Base-by-base conservation (phyloP, 1,284 basidiomycete genomes). In the Bondarzewia mesenterica region DNA sequence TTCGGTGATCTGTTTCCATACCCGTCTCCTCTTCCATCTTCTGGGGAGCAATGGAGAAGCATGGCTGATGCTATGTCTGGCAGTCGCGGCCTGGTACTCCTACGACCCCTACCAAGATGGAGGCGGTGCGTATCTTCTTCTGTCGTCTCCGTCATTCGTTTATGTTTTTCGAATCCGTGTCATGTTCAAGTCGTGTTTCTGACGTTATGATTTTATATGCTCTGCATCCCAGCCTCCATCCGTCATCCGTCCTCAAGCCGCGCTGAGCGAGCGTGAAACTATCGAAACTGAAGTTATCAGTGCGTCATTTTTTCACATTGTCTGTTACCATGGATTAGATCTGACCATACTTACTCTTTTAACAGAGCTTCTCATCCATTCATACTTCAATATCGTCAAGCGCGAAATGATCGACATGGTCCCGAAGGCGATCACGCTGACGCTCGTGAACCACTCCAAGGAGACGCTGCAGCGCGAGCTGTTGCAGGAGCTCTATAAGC, bases 371-470 rank as follows among this genome's bases (percentile, higher is more conserved):
- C 80, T 95, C 59, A 94, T 95, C 56, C 78, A 86, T 63, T 94
- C 90, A 4, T 96, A 97, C 72, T 96, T 89, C 76, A 93, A 94
- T 68, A 92, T 97, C 56, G 92, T 97, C 54, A 98, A 99, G 77
- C 88, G 94, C 48, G 94, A 97, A 67, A 93, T 99, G 85, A 98
- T 98, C 63, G 96, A 99, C 69, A 98, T 98, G 93, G 90, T 99
- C 7, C 96, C 96, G 16, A 93, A 94, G 68, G 94, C 95, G 32
- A 96, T 99, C 64, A 88, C 93, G 48, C 74, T 94, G 60, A 98
- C 92, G 21, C 80, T 99, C 25, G 94, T 99, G 46, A 88, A 84
- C 61, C 82, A 84, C 66, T 85, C 93, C 54, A 97, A 97, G 71
- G 93, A 98, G 68, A 84, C 89, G 63, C 73, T 96, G 55, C 93